These are phyloP conservation scores for Theobroma grandiflorum DNA, from an alignment of 441 rosid genomes.

Conservation along the genomic window DNA sequence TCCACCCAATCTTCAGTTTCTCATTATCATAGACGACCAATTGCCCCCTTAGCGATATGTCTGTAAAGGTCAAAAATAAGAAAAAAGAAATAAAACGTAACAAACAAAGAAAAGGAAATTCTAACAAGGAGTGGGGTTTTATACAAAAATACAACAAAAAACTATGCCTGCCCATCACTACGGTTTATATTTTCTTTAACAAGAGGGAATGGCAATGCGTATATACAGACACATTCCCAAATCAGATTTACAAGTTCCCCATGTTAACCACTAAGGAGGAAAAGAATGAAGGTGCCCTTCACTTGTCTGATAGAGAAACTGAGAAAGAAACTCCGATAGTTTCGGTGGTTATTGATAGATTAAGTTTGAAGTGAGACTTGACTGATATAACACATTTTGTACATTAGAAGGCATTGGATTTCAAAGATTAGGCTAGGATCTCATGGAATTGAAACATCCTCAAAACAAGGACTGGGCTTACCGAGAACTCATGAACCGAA, in stretches of 20 bases:
- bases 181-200: background rate
- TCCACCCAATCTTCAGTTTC: conserved; percentile 81
- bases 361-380: background rate
- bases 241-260: background rate
- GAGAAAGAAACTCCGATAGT: background rate
- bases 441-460: background rate
- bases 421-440: background rate
- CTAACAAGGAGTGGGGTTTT: background rate
- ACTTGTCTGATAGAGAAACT: background rate
- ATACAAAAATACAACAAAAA: background rate
- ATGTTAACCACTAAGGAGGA: background rate
- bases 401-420: background rate
- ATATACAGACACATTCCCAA: background rate
- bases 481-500: background rate
- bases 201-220: background rate
- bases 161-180: background rate
- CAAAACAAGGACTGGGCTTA: background rate
- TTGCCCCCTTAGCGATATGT: conserved; percentile 76
- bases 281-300: background rate
- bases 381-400: background rate
- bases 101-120: background rate
- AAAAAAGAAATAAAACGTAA: background rate
- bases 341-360: background rate
- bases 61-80: conserved; percentile 38
- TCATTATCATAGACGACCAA: conserved; percentile 80